phyloP scores from a whole-genome alignment of 1,284 basidiomycete species.

The Fistulinella cinereoalba region DNA sequence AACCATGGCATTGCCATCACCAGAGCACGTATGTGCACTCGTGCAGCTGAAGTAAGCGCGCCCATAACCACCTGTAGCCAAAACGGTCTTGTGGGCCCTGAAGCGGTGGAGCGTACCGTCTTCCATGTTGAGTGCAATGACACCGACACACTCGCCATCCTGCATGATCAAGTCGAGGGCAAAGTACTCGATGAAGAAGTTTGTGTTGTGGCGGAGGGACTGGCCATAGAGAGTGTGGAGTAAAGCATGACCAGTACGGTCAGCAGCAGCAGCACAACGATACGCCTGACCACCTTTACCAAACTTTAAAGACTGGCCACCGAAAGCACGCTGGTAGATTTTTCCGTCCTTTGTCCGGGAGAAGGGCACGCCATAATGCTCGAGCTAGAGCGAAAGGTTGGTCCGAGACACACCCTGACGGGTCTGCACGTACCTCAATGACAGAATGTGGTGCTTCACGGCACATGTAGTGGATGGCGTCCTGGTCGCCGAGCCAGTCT shows the following conservation, averaged over 20 bases:
- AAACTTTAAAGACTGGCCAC: conserved; percentile 95
- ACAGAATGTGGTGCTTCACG: conserved; percentile 93
- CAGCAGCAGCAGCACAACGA: conserved; percentile 97
- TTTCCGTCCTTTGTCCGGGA: conserved; percentile 99
- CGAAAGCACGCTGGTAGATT: conserved; percentile 99
- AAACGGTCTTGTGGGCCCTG: conserved; percentile 96
- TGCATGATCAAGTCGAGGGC: conserved; percentile 98
- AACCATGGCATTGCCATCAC: conserved; percentile 99
- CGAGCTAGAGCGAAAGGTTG: conserved; percentile 61
- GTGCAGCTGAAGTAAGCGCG: conserved; percentile 99
- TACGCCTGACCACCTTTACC: conserved; percentile 99
- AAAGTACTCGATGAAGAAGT: conserved; percentile 99
- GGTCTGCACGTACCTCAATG: conserved; percentile 63
- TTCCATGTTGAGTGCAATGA: conserved; percentile 99
- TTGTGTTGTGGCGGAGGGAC: conserved; percentile 98
- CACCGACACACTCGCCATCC: conserved; percentile 98
- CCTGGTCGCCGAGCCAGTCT: conserved; percentile 99
- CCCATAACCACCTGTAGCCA: conserved; percentile 98
- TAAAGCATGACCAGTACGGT: conserved; percentile 98
- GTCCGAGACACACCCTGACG: neutral
- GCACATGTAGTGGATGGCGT: conserved; percentile 99
- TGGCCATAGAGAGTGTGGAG: conserved; percentile 99
- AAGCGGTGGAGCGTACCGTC: conserved; percentile 99
- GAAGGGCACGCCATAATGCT: conserved; percentile 99
- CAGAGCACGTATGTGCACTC: conserved; percentile 97